Evolutionary conservation across 768 basidiomycete genomes (phyloP).

Genomic region (Termitomyces sp.): DNA sequence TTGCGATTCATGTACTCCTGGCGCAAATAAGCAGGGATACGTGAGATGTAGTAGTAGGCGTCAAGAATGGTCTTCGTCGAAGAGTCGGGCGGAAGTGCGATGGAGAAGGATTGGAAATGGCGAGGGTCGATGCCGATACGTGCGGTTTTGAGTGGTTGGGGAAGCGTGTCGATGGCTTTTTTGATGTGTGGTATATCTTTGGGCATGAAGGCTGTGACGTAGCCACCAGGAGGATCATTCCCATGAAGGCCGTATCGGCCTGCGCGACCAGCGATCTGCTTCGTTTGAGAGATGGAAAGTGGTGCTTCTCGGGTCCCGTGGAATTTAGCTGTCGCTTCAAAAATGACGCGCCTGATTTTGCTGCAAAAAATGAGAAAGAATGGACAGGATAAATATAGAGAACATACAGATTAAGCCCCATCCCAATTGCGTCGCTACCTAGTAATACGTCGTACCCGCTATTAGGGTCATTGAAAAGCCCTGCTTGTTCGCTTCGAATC

Average conservation of each 20-base stretch:
- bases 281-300: conserved; percentile 75
- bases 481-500: conserved; percentile 87
- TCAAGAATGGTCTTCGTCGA: conserved; percentile 43
- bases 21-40: conserved; percentile 42
- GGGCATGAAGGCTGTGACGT: conserved; percentile 65
- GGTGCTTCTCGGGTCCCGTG: conserved; percentile 43
- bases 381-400: not conserved
- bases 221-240: conserved; percentile 50
- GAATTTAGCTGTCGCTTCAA: conserved; percentile 57
- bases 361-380: conserved; percentile 39
- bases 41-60: conserved; percentile 49
- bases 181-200: conserved; percentile 62
- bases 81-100: conserved; percentile 43
- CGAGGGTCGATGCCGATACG: conserved; percentile 33
- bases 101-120: conserved; percentile 19
- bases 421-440: conserved; percentile 93
- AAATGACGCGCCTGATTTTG: conserved; percentile 67
- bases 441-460: conserved; percentile 89
- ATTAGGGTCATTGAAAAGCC: conserved; percentile 81
- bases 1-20: conserved; percentile 21
- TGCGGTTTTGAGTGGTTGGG: conserved; percentile 52
- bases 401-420: conserved; percentile 94
- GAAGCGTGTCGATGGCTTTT: conserved; percentile 50
- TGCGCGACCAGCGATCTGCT: conserved; percentile 94
- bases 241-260: conserved; percentile 79